Percentiles rank a stretch among this genome's conserved stretches.
phyloP scores from a whole-genome alignment of 1,284 basidiomycete genomes.

The Tilletia walkeri region DNA sequence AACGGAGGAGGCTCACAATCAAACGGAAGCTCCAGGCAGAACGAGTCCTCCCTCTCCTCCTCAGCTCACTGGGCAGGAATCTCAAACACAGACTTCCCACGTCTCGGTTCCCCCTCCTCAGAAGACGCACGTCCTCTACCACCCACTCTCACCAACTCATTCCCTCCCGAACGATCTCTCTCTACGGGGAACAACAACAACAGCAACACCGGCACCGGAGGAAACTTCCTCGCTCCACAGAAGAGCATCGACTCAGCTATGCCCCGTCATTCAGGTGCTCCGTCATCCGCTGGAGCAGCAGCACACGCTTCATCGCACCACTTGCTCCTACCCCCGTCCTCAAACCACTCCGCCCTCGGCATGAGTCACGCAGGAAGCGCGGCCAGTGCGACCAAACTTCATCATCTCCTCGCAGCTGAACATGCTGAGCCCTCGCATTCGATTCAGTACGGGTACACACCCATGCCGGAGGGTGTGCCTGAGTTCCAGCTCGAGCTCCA shows the following conservation, averaged over 20 bases:
- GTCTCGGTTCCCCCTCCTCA: conserved; percentile 15
- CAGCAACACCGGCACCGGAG: neutral
- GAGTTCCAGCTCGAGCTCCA: conserved; percentile 11
- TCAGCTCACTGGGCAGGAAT: conserved; percentile 16
- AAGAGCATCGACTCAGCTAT: neutral
- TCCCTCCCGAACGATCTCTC: neutral
- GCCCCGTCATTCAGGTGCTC: neutral
- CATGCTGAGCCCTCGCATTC: conserved; percentile 6
- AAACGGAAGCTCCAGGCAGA: conserved; percentile 1
- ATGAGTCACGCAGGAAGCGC: conserved; percentile 12
- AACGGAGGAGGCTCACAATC: neutral
- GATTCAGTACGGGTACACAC: conserved; percentile 4
- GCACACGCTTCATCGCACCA: neutral
- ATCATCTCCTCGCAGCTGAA: conserved; percentile 6
- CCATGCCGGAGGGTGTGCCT: neutral
- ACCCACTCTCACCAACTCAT: conserved; percentile 2
- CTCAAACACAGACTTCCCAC: conserved; percentile 9
- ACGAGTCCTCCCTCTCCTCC: conserved; percentile 21
- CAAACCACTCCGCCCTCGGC: neutral
- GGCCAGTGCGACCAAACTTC: neutral
- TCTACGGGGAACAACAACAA: neutral
- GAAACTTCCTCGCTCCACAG: conserved; percentile 7
- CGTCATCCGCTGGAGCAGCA: neutral
- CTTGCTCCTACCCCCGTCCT: neutral
- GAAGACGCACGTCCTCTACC: conserved; percentile 21